A percentile compares a stretch with the other conserved stretches of the same genome.
These are phyloP conservation scores for Pyronema omphalodes DNA, from an alignment of 495 filamentous ascomycete species.

Conservation along the genomic window DNA sequence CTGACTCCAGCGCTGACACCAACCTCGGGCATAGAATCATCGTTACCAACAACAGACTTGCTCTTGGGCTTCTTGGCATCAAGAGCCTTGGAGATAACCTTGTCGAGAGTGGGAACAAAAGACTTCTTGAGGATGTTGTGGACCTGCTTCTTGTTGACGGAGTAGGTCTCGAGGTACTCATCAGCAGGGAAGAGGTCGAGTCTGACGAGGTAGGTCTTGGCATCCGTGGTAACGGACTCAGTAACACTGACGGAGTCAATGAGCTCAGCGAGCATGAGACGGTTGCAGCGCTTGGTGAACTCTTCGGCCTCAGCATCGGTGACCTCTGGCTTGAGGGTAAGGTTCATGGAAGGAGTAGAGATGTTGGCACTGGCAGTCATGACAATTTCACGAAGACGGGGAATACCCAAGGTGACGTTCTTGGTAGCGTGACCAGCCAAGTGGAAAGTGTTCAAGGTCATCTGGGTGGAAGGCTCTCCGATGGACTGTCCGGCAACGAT, in stretches of 20 bases:
- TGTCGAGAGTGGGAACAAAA: slow-evolving; percentile 52
- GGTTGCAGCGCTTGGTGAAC: slow-evolving; percentile 85
- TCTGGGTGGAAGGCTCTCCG: slow-evolving; percentile 93
- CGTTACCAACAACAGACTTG: slow-evolving; percentile 38
- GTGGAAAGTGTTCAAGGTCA: slow-evolving; percentile 99
- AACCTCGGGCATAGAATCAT: slow-evolving; percentile 58
- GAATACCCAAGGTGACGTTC: slow-evolving; percentile 98
- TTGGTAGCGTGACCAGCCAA: slow-evolving; percentile 95
- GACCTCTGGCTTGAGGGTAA: slow-evolving; percentile 57
- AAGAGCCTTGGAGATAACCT: slow-evolving; percentile 50
- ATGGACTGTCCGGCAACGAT: slow-evolving; percentile 93
- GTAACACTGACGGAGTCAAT: slow-evolving; percentile 63
- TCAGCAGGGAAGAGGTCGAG: slow-evolving; percentile 65
- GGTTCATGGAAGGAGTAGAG: slow-evolving; percentile 80
- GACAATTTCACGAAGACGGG: slow-evolving; percentile 87
- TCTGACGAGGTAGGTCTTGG: slow-evolving; percentile 69
- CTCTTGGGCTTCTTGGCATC: slow-evolving; percentile 52
- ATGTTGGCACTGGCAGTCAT: slow-evolving; percentile 88
- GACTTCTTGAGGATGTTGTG: slow-evolving; percentile 57
- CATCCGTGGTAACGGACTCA: slow-evolving; percentile 53
- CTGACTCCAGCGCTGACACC: slow-evolving; percentile 56
- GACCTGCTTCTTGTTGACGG: slow-evolving; percentile 60
- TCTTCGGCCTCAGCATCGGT: slow-evolving; percentile 47
- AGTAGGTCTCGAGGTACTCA: slow-evolving; percentile 73
- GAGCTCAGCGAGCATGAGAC: slow-evolving; percentile 70